Evolutionary conservation across 1,139 yeast species (phyloP).

Genomic region (Pichia kudriavzevii): DNA sequence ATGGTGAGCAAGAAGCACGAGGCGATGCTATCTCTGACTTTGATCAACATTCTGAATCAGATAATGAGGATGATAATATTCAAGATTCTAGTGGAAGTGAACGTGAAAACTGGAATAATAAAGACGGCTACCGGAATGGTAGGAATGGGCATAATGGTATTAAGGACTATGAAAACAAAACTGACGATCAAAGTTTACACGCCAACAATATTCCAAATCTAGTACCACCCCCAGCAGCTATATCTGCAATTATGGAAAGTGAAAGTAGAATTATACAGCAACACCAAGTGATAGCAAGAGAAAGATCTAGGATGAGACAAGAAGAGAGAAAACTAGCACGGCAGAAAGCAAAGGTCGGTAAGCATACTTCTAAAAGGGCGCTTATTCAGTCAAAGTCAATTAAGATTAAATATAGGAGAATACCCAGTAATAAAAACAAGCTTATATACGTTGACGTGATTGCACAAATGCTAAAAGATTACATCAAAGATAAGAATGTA

Average conservation of each 20-base stretch:
- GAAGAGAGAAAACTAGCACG: conserved; percentile 12
- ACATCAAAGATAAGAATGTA: conserved; percentile 15
- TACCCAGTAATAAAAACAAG: conserved; percentile 22
- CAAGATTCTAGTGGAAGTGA: too few species aligned
- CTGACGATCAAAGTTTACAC: too few species aligned
- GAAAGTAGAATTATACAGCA: conserved; percentile 8
- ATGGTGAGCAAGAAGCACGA: too few species aligned
- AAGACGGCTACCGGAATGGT: too few species aligned
- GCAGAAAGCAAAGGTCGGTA: conserved; percentile 9
- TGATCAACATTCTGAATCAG: too few species aligned
- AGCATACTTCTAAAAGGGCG: too few species aligned
- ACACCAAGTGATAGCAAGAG: conserved; percentile 7
- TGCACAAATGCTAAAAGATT: conserved; percentile 26
- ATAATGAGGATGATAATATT: too few species aligned
- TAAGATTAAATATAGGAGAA: conserved; percentile 23
- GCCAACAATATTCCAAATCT: not conserved
- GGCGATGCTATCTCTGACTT: too few species aligned
- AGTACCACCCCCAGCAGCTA: not conserved
- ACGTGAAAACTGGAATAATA: too few species aligned
- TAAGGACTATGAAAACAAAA: too few species aligned
- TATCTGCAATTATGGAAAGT: too few species aligned
- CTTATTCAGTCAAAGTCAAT: conserved; percentile 15
- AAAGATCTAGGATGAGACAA: conserved; percentile 3
- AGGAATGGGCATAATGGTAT: too few species aligned
- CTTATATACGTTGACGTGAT: conserved; percentile 30